A percentile compares a stretch with the other conserved stretches of the same genome.
Evolutionary conservation across 352 stramenopile species (phyloP).

Genomic region (Aphanomyces stellatus): DNA sequence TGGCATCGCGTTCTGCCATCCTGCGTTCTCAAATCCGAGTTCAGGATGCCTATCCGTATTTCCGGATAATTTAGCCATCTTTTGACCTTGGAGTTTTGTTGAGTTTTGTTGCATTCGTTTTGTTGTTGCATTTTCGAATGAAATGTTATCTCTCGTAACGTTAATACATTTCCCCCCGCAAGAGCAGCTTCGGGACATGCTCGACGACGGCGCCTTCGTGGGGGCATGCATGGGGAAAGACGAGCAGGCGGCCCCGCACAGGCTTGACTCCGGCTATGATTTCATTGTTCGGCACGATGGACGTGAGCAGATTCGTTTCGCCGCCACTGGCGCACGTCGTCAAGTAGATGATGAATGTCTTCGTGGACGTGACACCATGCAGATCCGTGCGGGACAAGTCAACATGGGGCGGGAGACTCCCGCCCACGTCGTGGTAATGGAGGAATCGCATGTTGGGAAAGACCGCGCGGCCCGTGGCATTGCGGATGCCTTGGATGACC

Average conservation of each 20-base stretch:
- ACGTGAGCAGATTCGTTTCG: slow-evolving; percentile 15
- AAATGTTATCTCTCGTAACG: not conserved
- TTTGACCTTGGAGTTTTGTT: no score
- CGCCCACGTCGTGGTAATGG: slow-evolving; percentile 8
- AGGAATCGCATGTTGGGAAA: slow-evolving; percentile 22
- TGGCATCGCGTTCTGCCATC: not conserved
- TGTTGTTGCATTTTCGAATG: not conserved
- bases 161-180: slow-evolving; percentile 22
- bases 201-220: slow-evolving; percentile 18
- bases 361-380: slow-evolving; percentile 17
- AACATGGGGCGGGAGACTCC: slow-evolving; percentile 15
- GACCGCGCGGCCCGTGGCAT: not conserved
- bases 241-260: slow-evolving; percentile 11
- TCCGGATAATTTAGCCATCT: no score
- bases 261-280: slow-evolving; percentile 15
- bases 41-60: no score
- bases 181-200: slow-evolving; percentile 17
- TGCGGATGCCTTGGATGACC: not conserved
- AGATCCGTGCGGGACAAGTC: slow-evolving; percentile 19
- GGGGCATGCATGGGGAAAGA: slow-evolving; percentile 21
- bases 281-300: not conserved
- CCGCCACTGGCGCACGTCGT: slow-evolving; percentile 9
- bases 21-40: no score
- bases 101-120: no score
- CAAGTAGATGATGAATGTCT: slow-evolving; percentile 23